Evolutionary conservation across 805 yeast species (phyloP), one percentile per base, ranked within the genome.

Genomic region (Sugiyamaella lignohabitans): DNA sequence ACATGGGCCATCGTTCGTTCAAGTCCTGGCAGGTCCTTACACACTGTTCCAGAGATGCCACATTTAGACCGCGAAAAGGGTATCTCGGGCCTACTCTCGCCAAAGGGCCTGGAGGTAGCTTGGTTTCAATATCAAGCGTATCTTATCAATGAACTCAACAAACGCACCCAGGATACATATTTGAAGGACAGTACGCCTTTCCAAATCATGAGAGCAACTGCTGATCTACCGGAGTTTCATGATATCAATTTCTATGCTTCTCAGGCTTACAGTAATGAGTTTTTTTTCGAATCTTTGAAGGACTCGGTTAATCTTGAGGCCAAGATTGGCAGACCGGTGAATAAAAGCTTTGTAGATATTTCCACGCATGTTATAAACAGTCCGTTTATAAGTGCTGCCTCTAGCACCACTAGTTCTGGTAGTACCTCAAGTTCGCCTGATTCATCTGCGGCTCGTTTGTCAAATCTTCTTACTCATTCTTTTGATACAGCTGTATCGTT

Each of bases 181-280:
- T 41, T 49, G 14, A 52, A 47, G 19, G 50, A 46, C 34, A 47
- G 46, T 16, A 45, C 52, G 11, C 50, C 50, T 24, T 56, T 38
- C 42, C 48, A 46, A 38, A 43, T 54, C 29, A 47, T 52, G 35
- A 48, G 47, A 19, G 51, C 47, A 17, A 53, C 56, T 17, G 35
- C 43, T 23, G 48, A 45, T 30, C 40, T 36, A 16, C 45, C 54
- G 22, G 54, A 50, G 38, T 27, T 46, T 42, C 45, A 42, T 37
- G 40, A 45, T 22, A 46, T 57, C 35, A 42, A 50, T 38, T 53
- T 45, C 37, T 78, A 75, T 59, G 97, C 98, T 1, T 84, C 96
- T 3, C 95, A 84, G 61, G 81, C 87, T 1, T 91, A 85, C 69
- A 88, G 87, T 67, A 93, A 93, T 68, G 97, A 91, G 67, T 75